These are phyloP conservation scores for Bolboschoenus planiculmis DNA, from an alignment of 176 grass and related monocot genomes.

Conservation along the genomic window DNA sequence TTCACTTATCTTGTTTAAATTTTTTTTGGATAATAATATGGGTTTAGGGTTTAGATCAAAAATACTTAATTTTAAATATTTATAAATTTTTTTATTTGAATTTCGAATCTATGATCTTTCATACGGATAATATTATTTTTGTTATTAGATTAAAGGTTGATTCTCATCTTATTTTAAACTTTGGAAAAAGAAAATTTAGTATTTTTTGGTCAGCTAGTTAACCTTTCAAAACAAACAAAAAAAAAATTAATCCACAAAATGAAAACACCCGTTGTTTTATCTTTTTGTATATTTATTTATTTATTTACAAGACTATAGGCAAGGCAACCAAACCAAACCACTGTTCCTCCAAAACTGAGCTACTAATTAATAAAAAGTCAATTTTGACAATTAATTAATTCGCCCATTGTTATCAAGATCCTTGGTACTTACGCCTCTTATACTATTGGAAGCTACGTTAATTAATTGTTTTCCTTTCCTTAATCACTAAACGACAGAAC, in stretches of 20 bases:
- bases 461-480: too few species aligned
- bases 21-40: too few species aligned
- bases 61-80: too few species aligned
- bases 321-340: background rate
- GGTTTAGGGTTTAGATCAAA: too few species aligned
- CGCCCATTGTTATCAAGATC: background rate
- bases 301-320: background rate
- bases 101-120: too few species aligned
- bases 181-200: too few species aligned
- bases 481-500: background rate
- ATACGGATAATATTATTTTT: too few species aligned
- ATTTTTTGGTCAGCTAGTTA: background rate
- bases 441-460: background rate
- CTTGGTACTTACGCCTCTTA: background rate
- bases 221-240: background rate
- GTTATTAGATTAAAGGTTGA: too few species aligned
- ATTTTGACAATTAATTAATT: background rate
- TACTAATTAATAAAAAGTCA: background rate
- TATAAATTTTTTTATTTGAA: too few species aligned
- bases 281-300: background rate
- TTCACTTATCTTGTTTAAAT: too few species aligned
- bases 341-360: background rate
- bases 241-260: background rate
- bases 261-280: background rate
- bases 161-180: too few species aligned